Evolutionary conservation across 345 rosid species (phyloP), one percentile per base, ranked within the genome.

Genomic region (Syzygium aqueum): DNA sequence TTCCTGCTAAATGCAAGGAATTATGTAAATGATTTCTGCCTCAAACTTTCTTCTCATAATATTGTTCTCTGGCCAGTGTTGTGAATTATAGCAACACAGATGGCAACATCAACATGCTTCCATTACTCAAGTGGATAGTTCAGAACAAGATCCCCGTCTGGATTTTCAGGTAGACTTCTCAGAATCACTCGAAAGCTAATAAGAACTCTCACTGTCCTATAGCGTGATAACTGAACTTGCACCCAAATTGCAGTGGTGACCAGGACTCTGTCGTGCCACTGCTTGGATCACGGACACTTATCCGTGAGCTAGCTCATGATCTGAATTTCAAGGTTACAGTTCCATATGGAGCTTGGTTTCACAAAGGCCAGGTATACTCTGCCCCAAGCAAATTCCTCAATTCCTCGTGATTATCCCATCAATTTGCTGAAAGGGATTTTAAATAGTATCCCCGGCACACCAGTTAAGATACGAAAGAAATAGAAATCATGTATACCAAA

Each of bases 241-340:
- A 37, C 61, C 46, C 82, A 54, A 77, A 86, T 78, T 89, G 88
- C 86, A 97, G 98, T 77, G 98, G 98, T 6, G 98, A 96, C 88
- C 94, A 97, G 94, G 99, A 97, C 90, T 95, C 97, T 27, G 97
- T 97, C 14, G 94, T 95, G 78, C 98, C 99, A 13, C 87, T 97
- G 78, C 92, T 95, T 30, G 95, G 99, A 37, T 93, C 99, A 8
- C 92, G 99, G 56, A 95, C 99, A 5, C 91, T 94, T 5, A 91
- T 97, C 77, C 92, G 94, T 9, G 97, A 96, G 87, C 95, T 97
- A 84, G 99, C 99, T 46, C 88, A 93, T 17, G 94, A 95, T 51
- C 91, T 97, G 67, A 88, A 91, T 40, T 95, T 97, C 88, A 87
- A 89, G 53, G 89, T 89, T 51, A 94, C 97, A 25, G 96, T 95